Evolutionary conservation across 352 stramenopile genomes (phyloP), one percentile per base, ranked within the genome.

Genomic region (Pythium apleroticum): DNA sequence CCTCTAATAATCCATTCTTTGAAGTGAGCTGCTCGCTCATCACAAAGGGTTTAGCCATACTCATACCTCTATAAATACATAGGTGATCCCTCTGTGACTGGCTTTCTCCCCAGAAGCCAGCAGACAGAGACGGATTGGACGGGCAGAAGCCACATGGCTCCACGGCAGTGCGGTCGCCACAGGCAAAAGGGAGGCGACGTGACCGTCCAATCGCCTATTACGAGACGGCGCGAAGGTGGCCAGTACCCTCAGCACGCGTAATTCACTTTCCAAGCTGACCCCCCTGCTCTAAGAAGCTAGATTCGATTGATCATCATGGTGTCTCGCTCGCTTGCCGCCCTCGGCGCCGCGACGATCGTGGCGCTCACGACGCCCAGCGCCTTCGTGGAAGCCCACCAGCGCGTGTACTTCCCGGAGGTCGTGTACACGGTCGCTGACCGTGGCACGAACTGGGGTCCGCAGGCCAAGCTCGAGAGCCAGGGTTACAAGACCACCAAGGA

Each of bases 391-490:
- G 49, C 49, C 22, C 49, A 56, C 49, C 22, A 30, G 25, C 49
- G 49, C 20, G 50, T 57, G 50, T 57, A 39, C 50, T n/a, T 27
- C 19, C 50, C 25, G 8, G 50, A 35, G 19, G 25, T 41, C 17
- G 17, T 41, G 25, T 57, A 41, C 50, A 56, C 49, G 10, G 27
- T 56, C 49, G 22, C 49, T 12, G 49, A 56, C 27, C 49, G 49
- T 9, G 27, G 27, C 49, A 56, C 22, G 22, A 56, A 56, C 24
- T 56, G 49, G 49, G 27, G 49, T 12, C 49, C 49, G 22, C 49
- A 56, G 49, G 49, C 49, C 49, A 56, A 56, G 49, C 68, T 84
- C 15, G 78, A 84, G 66, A 64, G 73, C 56, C 78, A 84, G 53
- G 72, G 67, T 22, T 39, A 39, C 33, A 39, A 39, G 33, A 81